These are phyloP conservation scores for Cercospora sojina DNA, from an alignment of 2,329 filamentous ascomycete species.

Conservation along the genomic window DNA sequence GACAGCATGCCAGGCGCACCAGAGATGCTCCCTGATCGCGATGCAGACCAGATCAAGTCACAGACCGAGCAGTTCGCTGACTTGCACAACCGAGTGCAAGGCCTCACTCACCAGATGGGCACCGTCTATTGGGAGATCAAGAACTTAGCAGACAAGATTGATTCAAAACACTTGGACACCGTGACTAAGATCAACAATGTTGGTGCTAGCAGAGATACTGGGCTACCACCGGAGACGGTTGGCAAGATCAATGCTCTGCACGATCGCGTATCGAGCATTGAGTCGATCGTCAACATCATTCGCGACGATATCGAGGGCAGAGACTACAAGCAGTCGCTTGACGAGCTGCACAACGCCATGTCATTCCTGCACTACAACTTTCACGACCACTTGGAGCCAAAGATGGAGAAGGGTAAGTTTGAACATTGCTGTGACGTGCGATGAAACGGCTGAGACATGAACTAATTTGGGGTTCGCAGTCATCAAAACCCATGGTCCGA, in stretches of 20 bases:
- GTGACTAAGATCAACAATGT: constrained; percentile 48
- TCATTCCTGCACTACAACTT: constrained; percentile 44
- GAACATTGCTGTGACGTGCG: background rate
- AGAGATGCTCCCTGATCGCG: constrained; percentile 41
- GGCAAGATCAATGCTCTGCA: constrained; percentile 25
- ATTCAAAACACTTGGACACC: constrained; percentile 59
- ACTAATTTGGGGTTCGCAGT: constrained; percentile 12
- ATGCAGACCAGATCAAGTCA: constrained; percentile 42
- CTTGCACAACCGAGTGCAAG: constrained; percentile 78
- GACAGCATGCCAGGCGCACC: constrained; percentile 45
- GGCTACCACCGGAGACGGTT: constrained; percentile 26
- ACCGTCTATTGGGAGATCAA: constrained; percentile 61
- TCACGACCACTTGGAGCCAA: constrained; percentile 53
- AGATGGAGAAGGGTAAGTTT: constrained; percentile 21
- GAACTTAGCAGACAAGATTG: constrained; percentile 51
- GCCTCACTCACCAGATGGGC: constrained; percentile 66
- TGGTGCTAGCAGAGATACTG: constrained; percentile 44
- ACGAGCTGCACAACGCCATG: constrained; percentile 55
- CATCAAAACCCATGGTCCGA: constrained; percentile 47
- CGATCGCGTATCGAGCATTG: constrained; percentile 42
- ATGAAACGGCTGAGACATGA: background rate
- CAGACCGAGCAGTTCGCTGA: constrained; percentile 70
- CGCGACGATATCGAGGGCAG: constrained; percentile 56
- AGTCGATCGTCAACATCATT: constrained; percentile 51
- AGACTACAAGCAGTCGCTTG: constrained; percentile 57